Evolutionary conservation across 495 filamentous ascomycete genomes (phyloP), one percentile per base, ranked within the genome.

Genomic region (Aspergillus wentii): DNA sequence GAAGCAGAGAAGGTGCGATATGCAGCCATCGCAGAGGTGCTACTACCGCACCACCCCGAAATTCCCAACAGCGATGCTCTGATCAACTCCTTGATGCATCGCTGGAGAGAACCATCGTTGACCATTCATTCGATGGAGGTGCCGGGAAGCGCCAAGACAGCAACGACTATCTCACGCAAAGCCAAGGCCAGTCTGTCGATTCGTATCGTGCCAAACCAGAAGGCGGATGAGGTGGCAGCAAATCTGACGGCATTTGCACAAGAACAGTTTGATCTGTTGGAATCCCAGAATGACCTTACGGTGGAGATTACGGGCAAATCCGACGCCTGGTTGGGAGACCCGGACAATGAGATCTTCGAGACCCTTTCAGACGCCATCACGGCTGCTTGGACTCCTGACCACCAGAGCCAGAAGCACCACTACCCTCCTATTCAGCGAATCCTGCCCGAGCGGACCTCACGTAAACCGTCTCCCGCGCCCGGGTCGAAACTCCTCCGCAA

Each of bases 321-420:
- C 1, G 92, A 98, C 52, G 86, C 92, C 11, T 98, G 92, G 92
- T 77, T 98, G 0, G 92, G 92, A 2, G 88, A 95, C 40, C 88
- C 85, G 10, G 78, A 83, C 20, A 97, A 94, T 44, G 78, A 90
- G 48, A 88, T 95, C 47, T 98, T 95, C 52, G 77, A 80, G 25
- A 94, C 88, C 0, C 75, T 97, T 1, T 88, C 95, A 47, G 74
- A 83, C 40, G 94, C 91, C 1, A 80, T 97, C 32, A 80, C 87
- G 59, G 71, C 80, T 16, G 91, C 83, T 1, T 98, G 92, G 92
- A 58, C 55, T 17, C 50, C 52, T 5, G 43, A 54, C 35, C 35
- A 56, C 32, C 38, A 61, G 26, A 39, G 21, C 25, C 49, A 48
- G 31, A 44, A 64, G 52, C 46, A 62, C 35, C 41, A 60, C 20